Evolutionary conservation across 768 basidiomycete genomes (phyloP), one percentile per base, ranked within the genome.

Genomic region (Dioszegia crocea): DNA sequence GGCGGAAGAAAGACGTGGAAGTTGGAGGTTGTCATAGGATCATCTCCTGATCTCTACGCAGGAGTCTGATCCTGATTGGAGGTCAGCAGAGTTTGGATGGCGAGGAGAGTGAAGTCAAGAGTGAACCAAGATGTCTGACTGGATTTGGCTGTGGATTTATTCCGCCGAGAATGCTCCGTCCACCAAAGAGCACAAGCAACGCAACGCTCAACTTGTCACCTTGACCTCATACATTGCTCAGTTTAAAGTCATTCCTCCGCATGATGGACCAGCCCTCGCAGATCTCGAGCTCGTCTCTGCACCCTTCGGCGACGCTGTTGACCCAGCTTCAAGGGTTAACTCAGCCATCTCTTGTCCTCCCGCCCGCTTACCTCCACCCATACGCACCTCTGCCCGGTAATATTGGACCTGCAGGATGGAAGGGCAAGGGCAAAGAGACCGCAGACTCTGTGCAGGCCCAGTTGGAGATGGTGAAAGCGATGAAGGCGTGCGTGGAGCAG

Each of bases 341-440:
- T 21, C 14, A 55, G 9, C 36, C 56, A 16, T 23, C 56, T 11
- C 36, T 53, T 11, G 51, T 16, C 36, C 47, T 50, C 44, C 40
- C 61, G 26, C 23, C 48, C 29, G 45, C 70, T 1, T 66, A 64
- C 52, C 57, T 63, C 2, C 64, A 71, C 52, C 65, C 67, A 3
- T 71, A 63, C 43, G 65, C 65, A 10, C 64, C 66, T 2, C 19
- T 21, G 1, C 47, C 49, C 4, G 21, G 23, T 38, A 24, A 24
- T 31, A 30, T 2, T 17, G 23, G 17, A 14, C 19, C 49, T 3
- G 30, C 31, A 36, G 31, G 33, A 21, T 40, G 50, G 29, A 43
- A 44, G 19, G 49, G 58, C 14, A 55, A 63, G 48, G 58, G 49
- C 10, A 57, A 52, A 52, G 62, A 50, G 11, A 10, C 48, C n/a